Conservation (phyloP, 164 flowering plant species). For the Nymphaea thermarum region DNA sequence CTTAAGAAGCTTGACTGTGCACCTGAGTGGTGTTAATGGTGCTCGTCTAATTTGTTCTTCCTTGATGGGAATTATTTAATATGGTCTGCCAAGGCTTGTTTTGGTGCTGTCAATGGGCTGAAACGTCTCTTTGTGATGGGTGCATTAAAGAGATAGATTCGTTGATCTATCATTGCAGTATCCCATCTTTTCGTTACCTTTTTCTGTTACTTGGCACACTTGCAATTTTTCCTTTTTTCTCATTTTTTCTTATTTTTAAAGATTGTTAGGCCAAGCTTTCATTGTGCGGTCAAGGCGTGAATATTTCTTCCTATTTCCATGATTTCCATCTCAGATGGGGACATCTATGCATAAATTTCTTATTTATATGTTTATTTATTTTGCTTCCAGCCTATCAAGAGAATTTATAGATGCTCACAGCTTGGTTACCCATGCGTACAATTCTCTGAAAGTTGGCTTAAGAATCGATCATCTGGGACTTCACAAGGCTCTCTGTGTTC, state of each 20-base stretch:
- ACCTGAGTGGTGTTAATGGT: too few species aligned
- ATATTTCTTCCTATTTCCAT: neutral
- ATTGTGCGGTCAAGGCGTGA: neutral
- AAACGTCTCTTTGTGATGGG: neutral
- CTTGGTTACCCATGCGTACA: slow-evolving; percentile 42
- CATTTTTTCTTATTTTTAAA: too few species aligned
- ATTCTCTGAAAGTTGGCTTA: slow-evolving; percentile 27
- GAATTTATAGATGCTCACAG: slow-evolving; percentile 34
- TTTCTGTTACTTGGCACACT: neutral
- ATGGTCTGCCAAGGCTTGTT: neutral
- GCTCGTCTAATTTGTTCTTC: too few species aligned
- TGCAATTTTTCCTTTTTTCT: neutral
- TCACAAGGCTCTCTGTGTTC: slow-evolving; percentile 54
- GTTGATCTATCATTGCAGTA: neutral
- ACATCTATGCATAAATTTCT: neutral
- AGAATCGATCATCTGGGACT: slow-evolving; percentile 64
- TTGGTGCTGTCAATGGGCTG: neutral
- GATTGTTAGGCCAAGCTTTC: neutral
- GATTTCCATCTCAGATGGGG: neutral
- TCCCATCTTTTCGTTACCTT: neutral
- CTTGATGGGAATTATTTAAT: too few species aligned
- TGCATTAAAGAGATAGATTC: neutral
- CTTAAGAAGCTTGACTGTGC: too few species aligned
- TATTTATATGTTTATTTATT: neutral
- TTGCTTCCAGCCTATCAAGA: slow-evolving; percentile 26